These are phyloP conservation scores for Nepenthes alata DNA, from an alignment of 179 eudicot species.

Conservation along the genomic window DNA sequence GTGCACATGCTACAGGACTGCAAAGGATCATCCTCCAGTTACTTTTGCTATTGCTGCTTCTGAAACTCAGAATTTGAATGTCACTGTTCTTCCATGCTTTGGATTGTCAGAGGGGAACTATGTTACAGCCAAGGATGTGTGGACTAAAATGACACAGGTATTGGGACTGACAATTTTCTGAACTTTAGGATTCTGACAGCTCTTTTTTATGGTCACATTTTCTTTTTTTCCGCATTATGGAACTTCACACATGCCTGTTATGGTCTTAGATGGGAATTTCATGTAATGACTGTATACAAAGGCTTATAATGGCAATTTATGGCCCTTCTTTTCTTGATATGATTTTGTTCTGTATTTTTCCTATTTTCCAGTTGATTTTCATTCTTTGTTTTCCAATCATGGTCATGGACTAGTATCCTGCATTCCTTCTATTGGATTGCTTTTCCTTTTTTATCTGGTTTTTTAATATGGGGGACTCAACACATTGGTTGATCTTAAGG, in stretches of 20 bases:
- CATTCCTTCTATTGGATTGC: not conserved
- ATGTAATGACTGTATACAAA: not conserved
- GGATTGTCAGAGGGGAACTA: conserved; percentile 69
- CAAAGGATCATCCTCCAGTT: conserved; percentile 82
- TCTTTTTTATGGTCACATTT: not conserved
- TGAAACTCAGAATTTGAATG: conserved; percentile 96
- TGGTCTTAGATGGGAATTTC: not conserved
- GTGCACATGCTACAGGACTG: conserved; percentile 51
- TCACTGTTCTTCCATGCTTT: conserved; percentile 84
- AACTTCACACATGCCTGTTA: not conserved
- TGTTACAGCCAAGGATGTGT: conserved; percentile 86
- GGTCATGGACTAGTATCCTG: too few relatives aligned
- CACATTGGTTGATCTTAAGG: conserved; percentile 27
- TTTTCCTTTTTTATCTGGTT: not conserved
- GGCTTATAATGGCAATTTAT: not conserved
- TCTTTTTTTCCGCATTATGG: not conserved
- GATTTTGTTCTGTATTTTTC: not conserved
- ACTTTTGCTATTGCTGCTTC: conserved; percentile 92
- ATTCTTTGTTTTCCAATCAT: too few relatives aligned
- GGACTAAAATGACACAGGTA: conserved; percentile 88
- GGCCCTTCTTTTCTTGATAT: not conserved
- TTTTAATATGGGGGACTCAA: not conserved
- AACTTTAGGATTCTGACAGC: not conserved
- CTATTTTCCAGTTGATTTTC: not conserved
- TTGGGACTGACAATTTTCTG: not conserved